Conservation (phyloP, 2,329 filamentous ascomycete genomes). For the Fusarium xyrophilum region DNA sequence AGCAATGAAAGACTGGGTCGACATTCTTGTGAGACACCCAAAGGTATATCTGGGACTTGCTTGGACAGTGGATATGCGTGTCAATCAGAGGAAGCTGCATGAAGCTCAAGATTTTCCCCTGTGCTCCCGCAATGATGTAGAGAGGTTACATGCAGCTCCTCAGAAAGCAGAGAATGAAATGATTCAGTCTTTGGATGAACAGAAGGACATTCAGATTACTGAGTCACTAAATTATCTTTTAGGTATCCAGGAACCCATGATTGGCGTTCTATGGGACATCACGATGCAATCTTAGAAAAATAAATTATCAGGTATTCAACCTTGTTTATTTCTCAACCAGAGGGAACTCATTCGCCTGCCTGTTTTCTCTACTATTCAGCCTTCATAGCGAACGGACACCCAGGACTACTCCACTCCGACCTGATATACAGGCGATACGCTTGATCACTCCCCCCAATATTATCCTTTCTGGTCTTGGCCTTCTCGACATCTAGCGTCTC, state of each 20-base stretch:
- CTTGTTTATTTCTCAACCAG: not conserved
- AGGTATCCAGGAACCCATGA: not conserved
- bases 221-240: not conserved
- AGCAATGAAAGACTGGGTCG: not conserved
- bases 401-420: not conserved
- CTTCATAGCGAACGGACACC: not conserved
- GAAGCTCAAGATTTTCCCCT: not conserved
- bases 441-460: not conserved
- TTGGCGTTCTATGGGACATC: not conserved
- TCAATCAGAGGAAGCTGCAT: not conserved
- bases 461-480: not conserved
- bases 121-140: not conserved
- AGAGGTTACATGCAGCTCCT: not conserved
- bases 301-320: rapidly evolving
- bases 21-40: not conserved
- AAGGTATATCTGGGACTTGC: not conserved
- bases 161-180: rapidly evolving
- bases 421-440: not conserved
- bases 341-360: no score
- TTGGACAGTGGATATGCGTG: not conserved
- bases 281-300: rapidly evolving
- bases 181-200: not conserved
- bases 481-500: not conserved
- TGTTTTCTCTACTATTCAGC: not conserved
- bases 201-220: not conserved